Evolutionary conservation across 164 flowering plant species (phyloP), one percentile per base, ranked within the genome.

Genomic region (Tetrastigma voinierianum): DNA sequence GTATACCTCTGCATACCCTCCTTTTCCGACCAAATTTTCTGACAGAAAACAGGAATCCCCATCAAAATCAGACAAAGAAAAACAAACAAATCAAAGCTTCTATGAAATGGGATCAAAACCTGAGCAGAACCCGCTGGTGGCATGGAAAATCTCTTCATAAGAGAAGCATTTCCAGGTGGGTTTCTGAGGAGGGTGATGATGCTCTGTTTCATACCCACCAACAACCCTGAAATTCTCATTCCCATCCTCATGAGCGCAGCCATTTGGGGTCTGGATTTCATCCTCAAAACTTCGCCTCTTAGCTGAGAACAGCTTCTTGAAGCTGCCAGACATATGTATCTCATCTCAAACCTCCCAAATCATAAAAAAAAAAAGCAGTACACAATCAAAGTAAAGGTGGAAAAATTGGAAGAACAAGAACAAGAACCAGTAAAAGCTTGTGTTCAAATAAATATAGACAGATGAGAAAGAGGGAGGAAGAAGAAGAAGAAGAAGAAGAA

Each of bases 1-100:
- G 77, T 91, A 94, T 2, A 94, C 97, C 84, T 91, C 96, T 65
- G 97, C 96, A 80, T 83, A 89, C 52, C 98, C 97, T 69, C 97
- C 97, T 83, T 76, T 87, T 11, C 98, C 98, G 10, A 91, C 96
- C 78, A 94, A 51, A 64, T 87, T 94, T 24, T 87, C 98, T 93
- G 82, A 45, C 32, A 53, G 25, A 61, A 57, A 69, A 53, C 45
- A 48, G 20, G n/a, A 10, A 46, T 59, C 15, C 23, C 17, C 3
- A 32, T 24, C 17, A 46, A 12, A n/a, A 11, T n/a, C 55, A 44
- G 15, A 59, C 10, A 61, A 52, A 44, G 48, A 60, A 40, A 54
- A 46, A 24, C 20, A 46, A 46, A 23, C n/a, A 21, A 32, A 51
- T 57, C 8, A 57, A 43, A 48, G 25, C 11, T 43, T 14, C 53